Evolutionary conservation across 202 grass and related monocot species (phyloP).

Genomic region (Schoenoplectus tabernaemontani): DNA sequence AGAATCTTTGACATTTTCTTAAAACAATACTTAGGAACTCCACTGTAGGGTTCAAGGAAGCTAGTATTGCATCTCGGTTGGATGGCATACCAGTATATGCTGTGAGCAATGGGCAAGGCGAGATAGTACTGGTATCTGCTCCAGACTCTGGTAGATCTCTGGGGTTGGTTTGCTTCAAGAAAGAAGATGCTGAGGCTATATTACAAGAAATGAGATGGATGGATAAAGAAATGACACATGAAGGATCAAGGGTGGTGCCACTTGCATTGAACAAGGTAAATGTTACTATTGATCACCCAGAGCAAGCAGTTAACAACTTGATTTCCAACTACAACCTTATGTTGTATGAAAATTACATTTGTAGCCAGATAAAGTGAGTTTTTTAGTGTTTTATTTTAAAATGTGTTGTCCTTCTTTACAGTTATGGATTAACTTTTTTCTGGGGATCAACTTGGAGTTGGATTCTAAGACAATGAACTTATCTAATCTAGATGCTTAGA

Average conservation of each 20-base stretch:
- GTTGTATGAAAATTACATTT: neutral
- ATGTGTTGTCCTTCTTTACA: no score
- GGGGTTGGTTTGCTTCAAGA: conserved; percentile 74
- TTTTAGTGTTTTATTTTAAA: no score
- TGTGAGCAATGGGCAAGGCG: conserved; percentile 57
- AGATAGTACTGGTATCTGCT: conserved; percentile 74
- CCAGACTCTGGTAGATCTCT: conserved; percentile 31
- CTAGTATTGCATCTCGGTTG: conserved; percentile 54
- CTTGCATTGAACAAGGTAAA: conserved; percentile 84
- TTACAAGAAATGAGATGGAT: conserved; percentile 64
- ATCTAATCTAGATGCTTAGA: neutral
- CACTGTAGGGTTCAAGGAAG: conserved; percentile 1
- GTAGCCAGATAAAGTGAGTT: no score
- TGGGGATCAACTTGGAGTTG: neutral
- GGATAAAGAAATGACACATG: conserved; percentile 39
- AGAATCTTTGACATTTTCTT: neutral
- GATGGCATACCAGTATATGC: conserved; percentile 82
- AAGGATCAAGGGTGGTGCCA: conserved; percentile 60
- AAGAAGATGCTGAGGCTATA: conserved; percentile 63
- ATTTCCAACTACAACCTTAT: neutral
- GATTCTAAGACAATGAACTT: neutral
- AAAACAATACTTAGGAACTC: neutral
- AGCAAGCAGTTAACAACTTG: neutral
- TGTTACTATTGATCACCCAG: neutral
- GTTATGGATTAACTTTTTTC: neutral